phyloP scores from a whole-genome alignment of 306 rosid species.

The Hippophae tibetana region DNA sequence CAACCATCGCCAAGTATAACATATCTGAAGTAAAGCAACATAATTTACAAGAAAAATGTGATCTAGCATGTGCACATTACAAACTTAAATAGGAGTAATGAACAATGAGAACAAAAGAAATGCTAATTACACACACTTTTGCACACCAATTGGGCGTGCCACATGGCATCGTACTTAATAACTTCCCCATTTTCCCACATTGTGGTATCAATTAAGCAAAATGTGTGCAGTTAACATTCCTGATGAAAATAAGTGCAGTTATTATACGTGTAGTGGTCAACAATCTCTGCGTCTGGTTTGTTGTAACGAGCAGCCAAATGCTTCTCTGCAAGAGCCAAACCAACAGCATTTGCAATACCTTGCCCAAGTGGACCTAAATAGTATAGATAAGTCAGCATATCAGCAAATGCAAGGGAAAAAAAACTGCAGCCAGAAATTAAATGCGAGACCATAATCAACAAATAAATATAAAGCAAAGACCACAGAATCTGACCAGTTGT shows the following conservation, averaged over 20 bases:
- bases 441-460: not conserved
- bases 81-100: not conserved
- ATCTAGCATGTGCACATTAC: not conserved
- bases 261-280: constrained; percentile 90
- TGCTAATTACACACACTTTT: too few relatives aligned
- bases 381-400: not conserved
- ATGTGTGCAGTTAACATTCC: too few relatives aligned
- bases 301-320: constrained; percentile 95
- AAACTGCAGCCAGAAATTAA: not conserved
- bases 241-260: not conserved
- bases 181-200: too few relatives aligned
- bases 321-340: constrained; percentile 96
- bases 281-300: constrained; percentile 80
- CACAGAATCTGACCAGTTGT: constrained; percentile 66
- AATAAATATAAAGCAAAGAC: too few relatives aligned
- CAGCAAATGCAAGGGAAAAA: not conserved
- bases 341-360: constrained; percentile 96
- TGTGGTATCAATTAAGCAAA: too few relatives aligned
- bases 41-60: constrained; percentile 5
- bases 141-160: too few relatives aligned
- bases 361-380: constrained; percentile 96
- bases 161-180: too few relatives aligned
- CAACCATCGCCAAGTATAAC: constrained; percentile 88
- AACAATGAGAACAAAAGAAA: not conserved
- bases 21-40: constrained; percentile 39